Percentiles rank a stretch among this genome's conserved stretches.
These are phyloP conservation scores for Saccharum spontaneum DNA, from an alignment of 176 grass and related monocot genomes.

Conservation along the genomic window DNA sequence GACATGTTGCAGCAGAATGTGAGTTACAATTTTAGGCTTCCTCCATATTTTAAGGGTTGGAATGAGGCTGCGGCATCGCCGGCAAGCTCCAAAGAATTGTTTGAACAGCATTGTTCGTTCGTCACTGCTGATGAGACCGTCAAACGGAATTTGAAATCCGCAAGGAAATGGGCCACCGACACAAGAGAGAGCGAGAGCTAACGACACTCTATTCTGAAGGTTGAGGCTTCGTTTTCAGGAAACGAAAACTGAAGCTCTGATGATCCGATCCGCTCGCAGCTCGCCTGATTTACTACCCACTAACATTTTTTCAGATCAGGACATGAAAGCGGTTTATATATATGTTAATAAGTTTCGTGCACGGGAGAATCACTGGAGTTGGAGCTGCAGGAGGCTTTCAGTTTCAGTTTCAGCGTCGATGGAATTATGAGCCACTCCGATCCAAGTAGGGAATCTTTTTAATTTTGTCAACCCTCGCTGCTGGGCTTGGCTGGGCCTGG, in stretches of 20 bases:
- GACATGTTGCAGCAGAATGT: background rate
- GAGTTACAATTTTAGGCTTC: background rate
- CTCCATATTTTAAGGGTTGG: background rate
- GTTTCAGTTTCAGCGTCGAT: background rate
- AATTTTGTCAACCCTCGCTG: background rate
- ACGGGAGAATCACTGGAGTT: background rate
- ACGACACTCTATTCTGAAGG: background rate
- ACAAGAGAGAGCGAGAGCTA: background rate
- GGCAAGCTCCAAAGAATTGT: background rate
- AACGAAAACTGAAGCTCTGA: background rate
- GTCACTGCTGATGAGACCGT: background rate
- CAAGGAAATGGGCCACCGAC: background rate
- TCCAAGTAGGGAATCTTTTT: background rate
- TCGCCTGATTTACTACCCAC: background rate
- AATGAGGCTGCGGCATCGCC: background rate
- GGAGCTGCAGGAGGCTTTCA: background rate
- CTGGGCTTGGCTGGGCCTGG: background rate
- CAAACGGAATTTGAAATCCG: background rate
- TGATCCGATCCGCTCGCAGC: background rate
- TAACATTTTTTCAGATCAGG: background rate
- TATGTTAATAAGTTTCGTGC: background rate
- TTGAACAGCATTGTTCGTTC: background rate
- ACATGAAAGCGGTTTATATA: background rate
- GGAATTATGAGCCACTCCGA: background rate
- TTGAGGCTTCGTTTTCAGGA: background rate